Evolutionary conservation across 768 basidiomycete species (phyloP).

Genomic region (Chlorophyllum brunneum): DNA sequence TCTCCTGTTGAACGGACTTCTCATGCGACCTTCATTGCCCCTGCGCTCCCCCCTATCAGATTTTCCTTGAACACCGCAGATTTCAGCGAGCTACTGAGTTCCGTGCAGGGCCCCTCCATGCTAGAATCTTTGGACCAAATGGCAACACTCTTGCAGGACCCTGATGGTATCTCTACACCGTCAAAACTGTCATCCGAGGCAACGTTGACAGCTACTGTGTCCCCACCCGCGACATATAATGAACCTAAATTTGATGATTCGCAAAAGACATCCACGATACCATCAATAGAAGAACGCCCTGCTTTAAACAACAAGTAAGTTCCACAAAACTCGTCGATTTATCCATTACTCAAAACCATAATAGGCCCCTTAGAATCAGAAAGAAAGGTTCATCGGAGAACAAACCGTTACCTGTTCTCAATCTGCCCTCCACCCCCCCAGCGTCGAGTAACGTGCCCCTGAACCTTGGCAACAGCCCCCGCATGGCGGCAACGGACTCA

Average conservation of each 20-base stretch:
- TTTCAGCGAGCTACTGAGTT: slow-evolving; percentile 70
- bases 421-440: neutral
- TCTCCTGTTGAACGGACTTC: slow-evolving; percentile 65
- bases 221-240: slow-evolving; percentile 1
- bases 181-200: slow-evolving; percentile 29
- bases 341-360: neutral
- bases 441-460: neutral
- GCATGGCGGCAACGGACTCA: neutral
- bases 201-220: slow-evolving; percentile 21
- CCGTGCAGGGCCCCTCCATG: slow-evolving; percentile 48
- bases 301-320: slow-evolving; percentile 2
- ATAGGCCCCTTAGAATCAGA: neutral
- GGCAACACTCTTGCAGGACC: slow-evolving; percentile 36
- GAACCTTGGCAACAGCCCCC: neutral
- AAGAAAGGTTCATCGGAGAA: slow-evolving; percentile 2
- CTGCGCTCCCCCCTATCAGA: slow-evolving; percentile 86
- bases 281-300: neutral
- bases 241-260: neutral
- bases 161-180: slow-evolving; percentile 25
- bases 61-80: slow-evolving; percentile 83
- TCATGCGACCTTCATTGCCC: slow-evolving; percentile 77
- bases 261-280: neutral
- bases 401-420: slow-evolving; percentile 3
- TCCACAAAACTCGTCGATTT: neutral
- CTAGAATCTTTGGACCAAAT: slow-evolving; percentile 45